Conservation (phyloP, 495 filamentous ascomycete species). For the Pseudevernia furfuracea region DNA sequence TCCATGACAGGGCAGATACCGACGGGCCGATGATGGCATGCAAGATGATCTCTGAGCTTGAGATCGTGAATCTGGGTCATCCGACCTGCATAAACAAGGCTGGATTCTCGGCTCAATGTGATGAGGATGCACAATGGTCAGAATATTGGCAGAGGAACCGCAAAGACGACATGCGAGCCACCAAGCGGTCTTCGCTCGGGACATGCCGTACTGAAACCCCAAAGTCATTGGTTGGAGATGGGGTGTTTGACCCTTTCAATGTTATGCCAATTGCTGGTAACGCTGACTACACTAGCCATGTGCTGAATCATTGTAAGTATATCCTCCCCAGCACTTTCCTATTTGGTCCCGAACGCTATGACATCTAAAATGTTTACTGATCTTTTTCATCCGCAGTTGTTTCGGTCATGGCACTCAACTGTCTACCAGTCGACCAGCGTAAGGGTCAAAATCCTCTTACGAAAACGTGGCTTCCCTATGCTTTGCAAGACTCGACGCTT, state of each 20-base stretch:
- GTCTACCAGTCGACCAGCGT: not conserved
- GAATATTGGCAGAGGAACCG: not conserved
- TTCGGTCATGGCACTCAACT: not conserved
- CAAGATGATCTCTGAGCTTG: not conserved
- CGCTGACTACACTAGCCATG: not conserved
- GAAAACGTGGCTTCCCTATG: constrained; percentile 11
- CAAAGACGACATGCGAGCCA: not conserved
- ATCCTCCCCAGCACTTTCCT: not conserved
- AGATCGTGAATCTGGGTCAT: not conserved
- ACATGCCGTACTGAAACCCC: not conserved
- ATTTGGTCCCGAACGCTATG: not conserved
- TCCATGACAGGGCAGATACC: not conserved
- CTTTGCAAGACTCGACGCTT: constrained; percentile 13
- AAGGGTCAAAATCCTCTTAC: constrained; percentile 4
- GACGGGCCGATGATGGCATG: not conserved
- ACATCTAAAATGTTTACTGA: not conserved
- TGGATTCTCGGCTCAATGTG: not conserved
- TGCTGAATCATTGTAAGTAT: constrained; percentile 3
- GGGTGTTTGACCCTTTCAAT: constrained; percentile 9
- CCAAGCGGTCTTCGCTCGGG: not conserved
- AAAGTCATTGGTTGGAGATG: not conserved
- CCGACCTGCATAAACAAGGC: not conserved
- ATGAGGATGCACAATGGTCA: not conserved
- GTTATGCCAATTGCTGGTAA: not conserved
- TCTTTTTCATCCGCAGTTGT: constrained; percentile 4